Evolutionary conservation across 2,329 filamentous ascomycete genomes (phyloP), one percentile per base, ranked within the genome.

Genomic region (Thelonectria blattea): DNA sequence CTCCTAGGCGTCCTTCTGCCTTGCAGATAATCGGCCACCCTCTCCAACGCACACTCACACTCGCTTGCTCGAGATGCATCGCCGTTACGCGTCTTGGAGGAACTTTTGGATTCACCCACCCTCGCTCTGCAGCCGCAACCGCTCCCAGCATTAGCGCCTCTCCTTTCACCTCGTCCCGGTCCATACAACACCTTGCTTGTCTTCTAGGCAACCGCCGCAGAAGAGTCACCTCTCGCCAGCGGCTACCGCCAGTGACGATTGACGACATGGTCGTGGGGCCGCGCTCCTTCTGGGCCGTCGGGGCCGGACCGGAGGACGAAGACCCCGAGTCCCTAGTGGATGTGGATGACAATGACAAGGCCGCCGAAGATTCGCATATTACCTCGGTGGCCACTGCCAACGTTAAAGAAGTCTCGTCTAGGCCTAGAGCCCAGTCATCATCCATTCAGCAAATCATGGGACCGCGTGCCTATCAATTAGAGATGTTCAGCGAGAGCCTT

Each of bases 401-500:
- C 14, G 9, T 46, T 7, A 15, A 39, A 6, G 43, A 18, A n/a
- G 14, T 30, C 46, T 46, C 45, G 6, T 41, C n/a, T 12, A 17
- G n/a, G 22, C 14, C 56, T 20, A 46, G 42, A 10, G 20, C 17
- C 4, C 45, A 56, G 27, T 22, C 57, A 51, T 3, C 12, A 56
- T 0, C 48, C 54, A 3, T 41, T 60, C 55, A 66, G 8, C 60
- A 58, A 18, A 65, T 73, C 42, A 78, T 85, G 66, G 73, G 76
- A 58, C 73, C 83, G 17, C 78, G 90, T 48, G 85, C 83, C 1
- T 94, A 93, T 68, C 91, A 94, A 74, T 71, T 85, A 18, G 91
- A 93, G 75, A 93, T 94, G 91, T 80, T 91, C 54, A 82, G 89
- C 60, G 83, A 85, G 69, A 92, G 89, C 68, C 78, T 91, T 68